phyloP scores from a whole-genome alignment of 192 early-diverging fungal species.

The Linderina pennispora region DNA sequence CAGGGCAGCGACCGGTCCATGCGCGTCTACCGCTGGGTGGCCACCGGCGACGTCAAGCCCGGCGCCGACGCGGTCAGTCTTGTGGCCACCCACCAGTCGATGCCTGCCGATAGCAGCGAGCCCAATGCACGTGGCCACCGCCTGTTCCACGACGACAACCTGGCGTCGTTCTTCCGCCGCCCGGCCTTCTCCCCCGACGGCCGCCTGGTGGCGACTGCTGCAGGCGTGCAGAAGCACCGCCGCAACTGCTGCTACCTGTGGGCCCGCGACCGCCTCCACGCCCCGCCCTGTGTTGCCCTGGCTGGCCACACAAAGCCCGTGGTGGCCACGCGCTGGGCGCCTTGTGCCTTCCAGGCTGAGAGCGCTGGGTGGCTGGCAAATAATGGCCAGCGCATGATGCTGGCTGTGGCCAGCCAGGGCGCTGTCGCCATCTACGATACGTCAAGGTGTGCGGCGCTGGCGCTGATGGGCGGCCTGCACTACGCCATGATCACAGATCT shows the following conservation, averaged over 20 bases:
- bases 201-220: slow-evolving; percentile 70
- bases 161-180: slow-evolving; percentile 87
- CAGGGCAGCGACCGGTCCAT: slow-evolving; percentile 87
- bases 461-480: slow-evolving; percentile 71
- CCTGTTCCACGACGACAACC: slow-evolving; percentile 78
- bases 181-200: slow-evolving; percentile 87
- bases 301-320: slow-evolving; percentile 70
- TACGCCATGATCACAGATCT: slow-evolving; percentile 87
- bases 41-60: slow-evolving; percentile 6
- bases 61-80: slow-evolving; percentile 18
- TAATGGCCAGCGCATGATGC: slow-evolving; percentile 67
- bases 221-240: slow-evolving; percentile 55
- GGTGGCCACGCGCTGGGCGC: slow-evolving; percentile 67
- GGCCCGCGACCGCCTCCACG: slow-evolving; percentile 52
- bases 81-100: slow-evolving; percentile 25
- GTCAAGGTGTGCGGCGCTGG: slow-evolving; percentile 59
- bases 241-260: slow-evolving; percentile 64
- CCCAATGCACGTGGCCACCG: slow-evolving; percentile 39
- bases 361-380: slow-evolving; percentile 10
- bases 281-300: slow-evolving; percentile 63
- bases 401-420: slow-evolving; percentile 83
- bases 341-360: slow-evolving; percentile 25
- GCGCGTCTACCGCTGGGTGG: slow-evolving; percentile 40
- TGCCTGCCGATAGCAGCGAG: no score
- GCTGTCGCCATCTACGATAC: slow-evolving; percentile 85